Percentiles rank a stretch among this genome's conserved stretches.
phyloP scores from a whole-genome alignment of 2,329 filamentous ascomycete genomes.

The Simplicillium aogashimaense region DNA sequence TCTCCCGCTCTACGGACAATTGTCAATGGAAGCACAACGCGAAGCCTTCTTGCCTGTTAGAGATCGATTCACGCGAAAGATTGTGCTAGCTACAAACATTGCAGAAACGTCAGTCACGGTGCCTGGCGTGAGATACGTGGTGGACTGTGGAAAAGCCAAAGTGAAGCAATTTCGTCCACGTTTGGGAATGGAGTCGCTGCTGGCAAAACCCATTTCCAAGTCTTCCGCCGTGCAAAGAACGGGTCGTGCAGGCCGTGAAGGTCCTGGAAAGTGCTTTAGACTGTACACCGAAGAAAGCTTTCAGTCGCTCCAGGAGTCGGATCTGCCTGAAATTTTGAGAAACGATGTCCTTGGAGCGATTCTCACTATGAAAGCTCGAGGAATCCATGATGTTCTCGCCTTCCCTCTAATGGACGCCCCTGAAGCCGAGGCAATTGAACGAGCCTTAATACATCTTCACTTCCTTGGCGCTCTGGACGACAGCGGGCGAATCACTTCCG shows the following conservation, averaged over 20 bases:
- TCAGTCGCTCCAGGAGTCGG: slow-evolving; percentile 57
- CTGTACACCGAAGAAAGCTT: slow-evolving; percentile 79
- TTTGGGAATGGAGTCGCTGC: slow-evolving; percentile 80
- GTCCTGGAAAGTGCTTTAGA: slow-evolving; percentile 78
- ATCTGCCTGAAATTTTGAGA: slow-evolving; percentile 80
- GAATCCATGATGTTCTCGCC: slow-evolving; percentile 67
- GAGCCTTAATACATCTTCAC: slow-evolving; percentile 71
- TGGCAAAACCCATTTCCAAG: slow-evolving; percentile 84
- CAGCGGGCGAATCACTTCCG: slow-evolving; percentile 60
- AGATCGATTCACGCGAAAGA: slow-evolving; percentile 66
- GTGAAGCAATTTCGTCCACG: slow-evolving; percentile 81
- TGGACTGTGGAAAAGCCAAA: slow-evolving; percentile 91
- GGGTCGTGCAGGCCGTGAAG: slow-evolving; percentile 89
- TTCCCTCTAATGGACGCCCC: slow-evolving; percentile 85
- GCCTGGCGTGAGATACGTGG: slow-evolving; percentile 79
- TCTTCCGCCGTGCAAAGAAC: slow-evolving; percentile 87
- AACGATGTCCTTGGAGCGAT: slow-evolving; percentile 82
- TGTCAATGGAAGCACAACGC: slow-evolving; percentile 80
- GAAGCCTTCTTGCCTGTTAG: slow-evolving; percentile 71
- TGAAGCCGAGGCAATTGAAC: slow-evolving; percentile 66
- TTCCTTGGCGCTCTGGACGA: slow-evolving; percentile 68
- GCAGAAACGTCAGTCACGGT: slow-evolving; percentile 98
- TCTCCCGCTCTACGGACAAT: slow-evolving; percentile 79
- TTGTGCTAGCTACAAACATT: slow-evolving; percentile 92
- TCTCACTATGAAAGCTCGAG: slow-evolving; percentile 87